These are phyloP conservation scores for Avena insularis DNA, from an alignment of 176 grass and related monocot species.

Conservation along the genomic window DNA sequence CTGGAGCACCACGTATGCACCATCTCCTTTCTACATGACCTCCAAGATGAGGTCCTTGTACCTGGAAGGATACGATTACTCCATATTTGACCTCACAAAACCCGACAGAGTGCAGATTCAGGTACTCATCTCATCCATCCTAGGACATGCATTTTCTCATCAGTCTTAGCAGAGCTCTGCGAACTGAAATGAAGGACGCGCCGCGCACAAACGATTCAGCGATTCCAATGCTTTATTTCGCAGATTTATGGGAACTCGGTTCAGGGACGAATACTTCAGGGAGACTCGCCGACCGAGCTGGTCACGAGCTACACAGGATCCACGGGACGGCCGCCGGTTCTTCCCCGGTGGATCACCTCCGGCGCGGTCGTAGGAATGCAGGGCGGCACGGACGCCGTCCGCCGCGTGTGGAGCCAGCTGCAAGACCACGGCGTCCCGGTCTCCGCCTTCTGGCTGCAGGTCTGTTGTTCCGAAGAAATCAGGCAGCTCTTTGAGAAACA, in stretches of 20 bases:
- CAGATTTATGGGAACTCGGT: conserved; percentile 66
- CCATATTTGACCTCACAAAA: conserved; percentile 89
- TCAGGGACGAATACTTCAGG: conserved; percentile 72
- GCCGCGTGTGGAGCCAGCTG: conserved; percentile 70
- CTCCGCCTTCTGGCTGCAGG: conserved; percentile 95
- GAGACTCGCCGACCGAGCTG: conserved; percentile 70
- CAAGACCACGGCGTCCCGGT: conserved; percentile 75
- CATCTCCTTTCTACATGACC: conserved; percentile 96
- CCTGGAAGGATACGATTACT: conserved; percentile 90
- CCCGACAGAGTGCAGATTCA: conserved; percentile 89
- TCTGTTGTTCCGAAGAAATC: conserved; percentile 43
- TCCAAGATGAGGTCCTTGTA: conserved; percentile 92
- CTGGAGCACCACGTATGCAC: conserved; percentile 92
- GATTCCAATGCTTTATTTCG: background rate
- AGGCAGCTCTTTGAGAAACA: background rate
- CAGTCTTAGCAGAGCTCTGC: background rate
- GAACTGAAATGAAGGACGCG: background rate
- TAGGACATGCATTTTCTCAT: background rate
- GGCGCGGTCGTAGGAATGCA: conserved; percentile 89
- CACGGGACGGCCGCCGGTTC: conserved; percentile 75
- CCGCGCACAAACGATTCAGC: background rate
- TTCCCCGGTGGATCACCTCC: conserved; percentile 87
- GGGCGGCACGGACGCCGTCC: conserved; percentile 75
- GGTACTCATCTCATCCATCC: conserved; percentile 32
- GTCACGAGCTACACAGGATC: conserved; percentile 72